A percentile compares a stretch with the other conserved stretches of the same genome.
Conservation (phyloP, 805 yeast genomes). For the Debaryomyces prosopidis region DNA sequence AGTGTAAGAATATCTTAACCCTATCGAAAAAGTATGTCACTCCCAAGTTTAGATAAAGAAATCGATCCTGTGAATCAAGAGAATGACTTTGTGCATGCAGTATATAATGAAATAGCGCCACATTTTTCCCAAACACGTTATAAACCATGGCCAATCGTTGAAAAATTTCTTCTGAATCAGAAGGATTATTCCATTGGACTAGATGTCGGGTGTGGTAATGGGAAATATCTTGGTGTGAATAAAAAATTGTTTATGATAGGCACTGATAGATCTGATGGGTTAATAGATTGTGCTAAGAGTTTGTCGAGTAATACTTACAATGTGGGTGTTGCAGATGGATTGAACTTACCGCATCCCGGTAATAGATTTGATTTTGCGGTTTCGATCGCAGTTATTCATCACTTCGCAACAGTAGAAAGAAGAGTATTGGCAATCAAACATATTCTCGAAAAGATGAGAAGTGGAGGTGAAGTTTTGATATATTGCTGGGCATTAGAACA, state of each 20-base stretch:
- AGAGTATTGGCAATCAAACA: conserved; percentile 73
- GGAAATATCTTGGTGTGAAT: conserved; percentile 81
- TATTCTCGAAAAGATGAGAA: conserved; percentile 57
- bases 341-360: conserved; percentile 45
- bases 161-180: conserved; percentile 56
- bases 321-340: conserved; percentile 78
- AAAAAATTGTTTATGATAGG: conserved; percentile 70
- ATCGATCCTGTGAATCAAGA: conserved; percentile 61
- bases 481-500: conserved; percentile 99
- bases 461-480: conserved; percentile 70
- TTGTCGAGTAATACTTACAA: conserved; percentile 45
- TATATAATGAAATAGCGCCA: conserved; percentile 87
- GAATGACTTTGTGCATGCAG: conserved; percentile 80
- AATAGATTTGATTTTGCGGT: conserved; percentile 77
- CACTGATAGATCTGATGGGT: conserved; percentile 68
- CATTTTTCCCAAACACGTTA: conserved; percentile 94
- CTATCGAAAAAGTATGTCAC: conserved; percentile 19
- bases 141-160: conserved; percentile 97
- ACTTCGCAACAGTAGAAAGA: conserved; percentile 82
- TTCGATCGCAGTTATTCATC: conserved; percentile 94
- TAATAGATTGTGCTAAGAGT: conserved; percentile 61
- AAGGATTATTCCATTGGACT: conserved; percentile 67
- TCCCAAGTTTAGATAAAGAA: conserved; percentile 27
- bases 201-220: conserved; percentile 97
- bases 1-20: too few species aligned